phyloP scores from a whole-genome alignment of 768 basidiomycete species.

The Leucosporidium yakuticum region DNA sequence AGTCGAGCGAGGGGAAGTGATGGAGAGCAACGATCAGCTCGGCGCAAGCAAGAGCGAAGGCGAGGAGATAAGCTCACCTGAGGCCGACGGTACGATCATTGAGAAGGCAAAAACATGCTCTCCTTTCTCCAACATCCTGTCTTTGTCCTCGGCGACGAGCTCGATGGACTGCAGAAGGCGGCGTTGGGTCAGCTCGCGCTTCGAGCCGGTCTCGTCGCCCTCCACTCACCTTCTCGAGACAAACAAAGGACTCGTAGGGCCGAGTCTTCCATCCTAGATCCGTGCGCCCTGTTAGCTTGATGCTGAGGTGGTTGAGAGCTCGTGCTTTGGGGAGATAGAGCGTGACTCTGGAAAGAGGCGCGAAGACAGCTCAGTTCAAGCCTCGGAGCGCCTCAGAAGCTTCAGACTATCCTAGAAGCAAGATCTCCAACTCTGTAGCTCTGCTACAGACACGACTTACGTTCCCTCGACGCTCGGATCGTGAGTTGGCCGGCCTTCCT shows the following conservation, averaged over 20 bases:
- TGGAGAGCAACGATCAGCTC: no score
- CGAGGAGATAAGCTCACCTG: no score
- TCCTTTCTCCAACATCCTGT: slow-evolving; percentile 19
- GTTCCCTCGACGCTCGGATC: no score
- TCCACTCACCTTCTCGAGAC: slow-evolving; percentile 1
- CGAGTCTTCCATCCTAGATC: background rate
- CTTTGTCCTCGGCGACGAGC: slow-evolving; percentile 17
- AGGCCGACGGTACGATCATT: slow-evolving; percentile 25
- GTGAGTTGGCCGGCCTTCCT: no score
- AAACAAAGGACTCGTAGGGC: background rate
- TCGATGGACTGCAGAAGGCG: slow-evolving; percentile 22
- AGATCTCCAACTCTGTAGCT: no score
- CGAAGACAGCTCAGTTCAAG: no score
- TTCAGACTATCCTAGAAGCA: no score
- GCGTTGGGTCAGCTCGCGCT: slow-evolving; percentile 15
- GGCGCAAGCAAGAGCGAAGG: no score
- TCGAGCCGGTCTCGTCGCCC: slow-evolving; percentile 30
- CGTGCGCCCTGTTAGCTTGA: slow-evolving; percentile 6
- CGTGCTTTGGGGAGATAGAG: slow-evolving; percentile 31
- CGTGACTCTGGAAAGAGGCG: slow-evolving; percentile 6
- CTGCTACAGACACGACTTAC: no score
- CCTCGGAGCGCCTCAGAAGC: no score
- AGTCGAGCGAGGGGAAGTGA: no score
- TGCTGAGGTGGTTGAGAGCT: slow-evolving; percentile 24
- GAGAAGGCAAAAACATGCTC: slow-evolving; percentile 34